Conservation (phyloP, 495 filamentous ascomycete species). For the Aspergillus ellipticus region DNA sequence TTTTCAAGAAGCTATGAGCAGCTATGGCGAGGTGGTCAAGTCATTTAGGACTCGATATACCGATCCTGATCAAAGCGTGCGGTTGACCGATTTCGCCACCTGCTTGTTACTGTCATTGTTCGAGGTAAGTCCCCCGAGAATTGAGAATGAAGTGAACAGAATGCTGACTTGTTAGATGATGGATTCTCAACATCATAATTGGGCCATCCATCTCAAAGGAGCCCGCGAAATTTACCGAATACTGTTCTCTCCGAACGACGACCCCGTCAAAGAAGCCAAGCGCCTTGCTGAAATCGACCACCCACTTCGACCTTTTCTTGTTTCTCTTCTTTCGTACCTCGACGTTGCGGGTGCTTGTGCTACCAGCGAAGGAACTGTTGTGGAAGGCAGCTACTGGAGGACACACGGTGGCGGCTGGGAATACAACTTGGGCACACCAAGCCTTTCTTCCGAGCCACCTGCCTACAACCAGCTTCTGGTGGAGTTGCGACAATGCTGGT, state of each 20-base stretch:
- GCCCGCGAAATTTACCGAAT: conserved; percentile 40
- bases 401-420: conserved; percentile 40
- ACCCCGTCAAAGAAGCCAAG: conserved; percentile 27
- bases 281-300: conserved; percentile 35
- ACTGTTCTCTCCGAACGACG: conserved; percentile 30
- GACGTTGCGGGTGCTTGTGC: conserved; percentile 42
- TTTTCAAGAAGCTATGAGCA: conserved; percentile 40
- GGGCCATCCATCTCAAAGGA: conserved; percentile 40
- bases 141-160: not conserved
- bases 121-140: conserved; percentile 24
- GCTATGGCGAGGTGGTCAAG: conserved; percentile 39
- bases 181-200: conserved; percentile 42
- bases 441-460: conserved; percentile 19
- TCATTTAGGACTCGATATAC: conserved; percentile 31
- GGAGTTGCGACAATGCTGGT: conserved; percentile 36
- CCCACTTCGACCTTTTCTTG: conserved; percentile 36
- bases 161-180: conserved; percentile 33
- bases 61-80: conserved; percentile 23
- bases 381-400: conserved; percentile 39
- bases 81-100: conserved; percentile 37
- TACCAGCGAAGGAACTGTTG: conserved; percentile 36
- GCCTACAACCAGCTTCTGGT: conserved; percentile 28
- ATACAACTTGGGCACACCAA: conserved; percentile 38
- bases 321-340: conserved; percentile 39
- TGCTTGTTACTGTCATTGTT: conserved; percentile 39